These are phyloP conservation scores for Henckelia pumila DNA, from an alignment of 257 asterid species.

Conservation along the genomic window DNA sequence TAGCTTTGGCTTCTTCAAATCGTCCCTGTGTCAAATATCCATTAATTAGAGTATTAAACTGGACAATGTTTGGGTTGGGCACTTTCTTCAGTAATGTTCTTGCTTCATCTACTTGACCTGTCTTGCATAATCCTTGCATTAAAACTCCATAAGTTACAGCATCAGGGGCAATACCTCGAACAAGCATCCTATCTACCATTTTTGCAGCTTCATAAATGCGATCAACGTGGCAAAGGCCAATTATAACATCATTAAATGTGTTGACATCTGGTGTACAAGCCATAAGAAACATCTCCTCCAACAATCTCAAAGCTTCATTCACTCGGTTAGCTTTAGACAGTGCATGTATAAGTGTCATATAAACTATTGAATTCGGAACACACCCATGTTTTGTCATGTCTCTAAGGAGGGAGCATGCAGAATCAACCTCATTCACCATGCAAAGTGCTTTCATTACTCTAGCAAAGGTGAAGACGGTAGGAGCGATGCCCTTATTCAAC, in stretches of 20 bases:
- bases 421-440: conserved; percentile 66
- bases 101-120: conserved; percentile 69
- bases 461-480: conserved; percentile 71
- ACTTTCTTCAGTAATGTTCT: conserved; percentile 56
- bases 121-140: conserved; percentile 71
- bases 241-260: conserved; percentile 81
- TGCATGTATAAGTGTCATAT: conserved; percentile 80
- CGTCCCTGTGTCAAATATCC: conserved; percentile 51
- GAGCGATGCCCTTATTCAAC: conserved; percentile 74
- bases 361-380: conserved; percentile 79
- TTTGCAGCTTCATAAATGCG: conserved; percentile 90
- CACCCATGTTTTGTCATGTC: conserved; percentile 97
- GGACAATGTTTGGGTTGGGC: conserved; percentile 51
- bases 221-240: conserved; percentile 64
- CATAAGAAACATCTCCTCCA: conserved; percentile 98
- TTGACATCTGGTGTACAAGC: conserved; percentile 78
- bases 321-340: conserved; percentile 58
- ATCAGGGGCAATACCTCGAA: conserved; percentile 70
- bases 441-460: conserved; percentile 80
- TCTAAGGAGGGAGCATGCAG: conserved; percentile 77
- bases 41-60: conserved; percentile 65
- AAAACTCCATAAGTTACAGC: conserved; percentile 77
- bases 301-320: conserved; percentile 64
- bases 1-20: conserved; percentile 71
- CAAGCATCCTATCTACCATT: conserved; percentile 81